A percentile compares a stretch with the other conserved stretches of the same genome.
phyloP scores from a whole-genome alignment of 768 basidiomycete genomes.

The Leucocoprinus birnbaumii region DNA sequence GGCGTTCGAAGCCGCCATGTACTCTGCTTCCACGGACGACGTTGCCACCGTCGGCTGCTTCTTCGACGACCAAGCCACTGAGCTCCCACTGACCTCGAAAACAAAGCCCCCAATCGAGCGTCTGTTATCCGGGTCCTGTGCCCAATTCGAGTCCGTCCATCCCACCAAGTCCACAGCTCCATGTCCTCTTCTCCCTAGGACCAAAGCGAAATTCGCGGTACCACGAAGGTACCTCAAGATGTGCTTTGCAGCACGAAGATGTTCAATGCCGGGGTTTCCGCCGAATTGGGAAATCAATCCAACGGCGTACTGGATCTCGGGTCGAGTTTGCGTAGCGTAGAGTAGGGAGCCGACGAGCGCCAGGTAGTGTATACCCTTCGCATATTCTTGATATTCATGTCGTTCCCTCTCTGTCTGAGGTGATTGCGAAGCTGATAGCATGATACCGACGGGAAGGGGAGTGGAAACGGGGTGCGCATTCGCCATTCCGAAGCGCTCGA shows the following conservation, averaged over 20 bases:
- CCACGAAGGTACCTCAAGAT: slow-evolving; percentile 18
- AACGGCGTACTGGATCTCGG: slow-evolving; percentile 6
- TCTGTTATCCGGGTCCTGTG: slow-evolving; percentile 16
- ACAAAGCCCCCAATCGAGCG: slow-evolving; percentile 29
- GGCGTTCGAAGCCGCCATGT: neutral
- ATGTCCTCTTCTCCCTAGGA: neutral
- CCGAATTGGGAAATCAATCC: slow-evolving; percentile 13
- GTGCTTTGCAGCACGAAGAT: slow-evolving; percentile 12
- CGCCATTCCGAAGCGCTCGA: slow-evolving; percentile 17
- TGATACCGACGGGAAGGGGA: neutral
- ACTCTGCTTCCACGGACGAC: neutral
- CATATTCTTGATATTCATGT: neutral
- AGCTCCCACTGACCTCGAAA: slow-evolving; percentile 8
- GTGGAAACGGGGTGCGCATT: slow-evolving; percentile 21
- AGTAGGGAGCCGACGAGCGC: slow-evolving; percentile 2
- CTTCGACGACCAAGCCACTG: neutral
- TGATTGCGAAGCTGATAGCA: neutral
- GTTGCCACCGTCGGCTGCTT: neutral
- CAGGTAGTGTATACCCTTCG: slow-evolving; percentile 5
- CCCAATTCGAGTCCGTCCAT: slow-evolving; percentile 16
- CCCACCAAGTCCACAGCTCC: neutral
- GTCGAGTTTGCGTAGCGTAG: slow-evolving; percentile 6
- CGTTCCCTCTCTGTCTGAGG: neutral
- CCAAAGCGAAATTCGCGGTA: slow-evolving; percentile 9
- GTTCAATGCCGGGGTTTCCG: slow-evolving; percentile 11